Percentiles rank a stretch among this genome's conserved stretches.
phyloP scores from a whole-genome alignment of 805 yeast species.

The Kuraishia hungarica region DNA sequence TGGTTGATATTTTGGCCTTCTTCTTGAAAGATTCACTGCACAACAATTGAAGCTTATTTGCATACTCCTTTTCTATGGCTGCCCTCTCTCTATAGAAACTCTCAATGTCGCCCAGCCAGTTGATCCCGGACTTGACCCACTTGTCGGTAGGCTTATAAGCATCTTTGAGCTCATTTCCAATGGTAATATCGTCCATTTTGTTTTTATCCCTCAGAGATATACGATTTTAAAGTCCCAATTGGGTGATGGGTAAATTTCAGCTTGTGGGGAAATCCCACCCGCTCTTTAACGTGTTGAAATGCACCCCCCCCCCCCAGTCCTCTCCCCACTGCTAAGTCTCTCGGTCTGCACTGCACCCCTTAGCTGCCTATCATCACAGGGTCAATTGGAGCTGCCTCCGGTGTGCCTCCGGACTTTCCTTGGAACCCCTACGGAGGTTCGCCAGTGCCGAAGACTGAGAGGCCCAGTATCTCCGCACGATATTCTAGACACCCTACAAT shows the following conservation, averaged over 20 bases:
- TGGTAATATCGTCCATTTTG: slow-evolving; percentile 19
- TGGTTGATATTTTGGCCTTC: slow-evolving; percentile 61
- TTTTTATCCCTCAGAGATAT: neutral
- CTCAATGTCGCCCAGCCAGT: slow-evolving; percentile 74
- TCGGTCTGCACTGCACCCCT: neutral
- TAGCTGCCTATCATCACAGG: neutral
- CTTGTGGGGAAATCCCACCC: neutral
- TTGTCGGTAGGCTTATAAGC: slow-evolving; percentile 67
- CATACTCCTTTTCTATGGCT: slow-evolving; percentile 73
- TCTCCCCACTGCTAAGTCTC: neutral
- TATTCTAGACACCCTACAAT: no score
- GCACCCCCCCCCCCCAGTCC: neutral
- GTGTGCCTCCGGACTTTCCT: neutral
- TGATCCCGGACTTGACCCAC: slow-evolving; percentile 70
- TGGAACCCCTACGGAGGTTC: no score
- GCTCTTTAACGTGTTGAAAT: neutral
- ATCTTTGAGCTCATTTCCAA: slow-evolving; percentile 75
- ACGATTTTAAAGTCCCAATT: neutral
- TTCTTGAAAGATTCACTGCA: slow-evolving; percentile 64
- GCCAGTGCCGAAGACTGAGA: no score
- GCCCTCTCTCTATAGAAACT: slow-evolving; percentile 81
- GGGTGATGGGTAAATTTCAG: neutral
- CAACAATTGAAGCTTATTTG: slow-evolving; percentile 54
- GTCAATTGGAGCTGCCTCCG: neutral
- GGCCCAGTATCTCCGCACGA: no score